Evolutionary conservation across 345 rosid species (phyloP), one percentile per base, ranked within the genome.

Genomic region (Hevea brasiliensis): DNA sequence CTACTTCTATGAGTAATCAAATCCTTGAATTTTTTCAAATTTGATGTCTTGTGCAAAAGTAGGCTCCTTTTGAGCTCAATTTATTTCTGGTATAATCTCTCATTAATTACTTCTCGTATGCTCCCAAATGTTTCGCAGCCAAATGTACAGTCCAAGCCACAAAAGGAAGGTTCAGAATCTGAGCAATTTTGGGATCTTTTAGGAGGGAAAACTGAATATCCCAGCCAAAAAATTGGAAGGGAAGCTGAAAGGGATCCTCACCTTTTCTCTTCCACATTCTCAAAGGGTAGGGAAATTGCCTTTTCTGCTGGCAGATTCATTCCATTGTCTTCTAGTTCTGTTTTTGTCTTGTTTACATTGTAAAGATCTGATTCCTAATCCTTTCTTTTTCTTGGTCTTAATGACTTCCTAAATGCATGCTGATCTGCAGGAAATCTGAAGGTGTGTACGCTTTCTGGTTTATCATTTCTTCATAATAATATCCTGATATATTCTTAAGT

Each of bases 111-210:
- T 60, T 15, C 74, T 70, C 65, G 35, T 56, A 76, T 68, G 71
- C 69, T 68, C 76, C 65, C 76, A 37, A 27, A 75, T 58, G 32
- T 74, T 79, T 64, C 82, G 78, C 89, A 96, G 99, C 98, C 97
- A 77, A 89, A 96, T 84, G 72, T 77, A 47, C 99, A 85, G 73
- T 80, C 89, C 68, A 91, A 76, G 83, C 74, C 94, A 76, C 98
- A 93, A 68, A 96, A 96, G 81, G 99, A 96, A 85, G 99, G 98
- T 60, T 77, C 97, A 10, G 99, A 96, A 68, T 79, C 92, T 61
- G 99, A 93, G 56, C 94, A 85, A 65, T 96, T 96, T 72, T 96
- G 99, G 99, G 94, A 90, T 71, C 47, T 89, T 71, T 72, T 96
- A 60, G 97, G 95, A 66, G 98, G 95, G 67, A 96, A 96, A 84